phyloP scores from a whole-genome alignment of 148 eudicot species.

The Mesembryanthemum crystallinum region DNA sequence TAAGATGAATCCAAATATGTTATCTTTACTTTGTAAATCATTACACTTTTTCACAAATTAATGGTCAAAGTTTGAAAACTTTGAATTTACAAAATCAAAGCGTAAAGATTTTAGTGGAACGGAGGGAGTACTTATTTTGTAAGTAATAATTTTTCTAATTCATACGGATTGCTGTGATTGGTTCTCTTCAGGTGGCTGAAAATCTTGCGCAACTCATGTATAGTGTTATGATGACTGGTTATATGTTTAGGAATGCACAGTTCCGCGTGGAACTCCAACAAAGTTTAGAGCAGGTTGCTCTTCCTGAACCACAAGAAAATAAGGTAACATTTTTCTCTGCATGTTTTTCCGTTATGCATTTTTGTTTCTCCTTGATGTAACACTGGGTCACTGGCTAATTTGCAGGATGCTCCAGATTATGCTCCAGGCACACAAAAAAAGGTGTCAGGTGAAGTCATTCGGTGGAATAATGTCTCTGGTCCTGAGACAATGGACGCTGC shows the following conservation, averaged over 20 bases:
- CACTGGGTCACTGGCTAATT: conserved; percentile 12
- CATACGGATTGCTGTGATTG: conserved; percentile 3
- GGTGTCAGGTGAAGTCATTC: conserved; percentile 75
- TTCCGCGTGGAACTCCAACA: conserved; percentile 78
- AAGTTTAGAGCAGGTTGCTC: conserved; percentile 81
- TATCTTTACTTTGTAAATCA: no score
- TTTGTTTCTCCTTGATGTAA: background rate
- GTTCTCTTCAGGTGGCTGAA: conserved; percentile 73
- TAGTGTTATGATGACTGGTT: conserved; percentile 91
- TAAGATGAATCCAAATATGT: no score
- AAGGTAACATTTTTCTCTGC: conserved; percentile 40
- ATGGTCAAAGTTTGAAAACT: no score
- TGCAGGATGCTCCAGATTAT: conserved; percentile 68
- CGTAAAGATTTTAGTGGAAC: no score
- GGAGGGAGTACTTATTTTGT: no score
- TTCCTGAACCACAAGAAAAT: conserved; percentile 64
- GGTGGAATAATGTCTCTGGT: conserved; percentile 87
- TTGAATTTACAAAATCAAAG: no score
- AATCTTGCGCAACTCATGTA: conserved; percentile 95
- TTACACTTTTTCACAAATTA: no score
- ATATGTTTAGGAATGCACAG: conserved; percentile 91
- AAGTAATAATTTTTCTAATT: conserved; percentile 11
- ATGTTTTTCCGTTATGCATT: background rate
- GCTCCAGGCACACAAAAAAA: conserved; percentile 88
- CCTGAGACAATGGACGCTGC: conserved; percentile 75